Base-by-base conservation (phyloP, 2,329 filamentous ascomycete genomes). In the Trichophyton mentagrophytes region DNA sequence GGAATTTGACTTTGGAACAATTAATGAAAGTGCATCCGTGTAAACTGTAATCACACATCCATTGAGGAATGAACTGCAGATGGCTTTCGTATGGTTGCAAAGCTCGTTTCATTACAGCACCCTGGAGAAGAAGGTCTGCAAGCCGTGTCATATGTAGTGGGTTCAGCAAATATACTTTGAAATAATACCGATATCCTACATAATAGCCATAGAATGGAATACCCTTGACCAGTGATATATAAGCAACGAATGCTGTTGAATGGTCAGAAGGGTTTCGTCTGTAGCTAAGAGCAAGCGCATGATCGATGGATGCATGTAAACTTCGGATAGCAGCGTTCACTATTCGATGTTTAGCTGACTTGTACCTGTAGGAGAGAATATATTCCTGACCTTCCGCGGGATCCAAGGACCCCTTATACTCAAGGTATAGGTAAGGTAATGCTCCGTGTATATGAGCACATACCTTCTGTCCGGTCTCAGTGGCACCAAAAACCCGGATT, bases 21-120 rank as follows among this genome's bases (percentile, higher is more conserved):
- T 92, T 83, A 65, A 97, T 84, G 68, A 92, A 95, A 61, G 85
- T 86, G 70, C 93, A 99, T 5, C 95, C 95, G 71, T 95, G 97
- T 66, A 99, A 78, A 70, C 96, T 99, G 78, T 95, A 99, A 72
- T 99, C 95, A 65, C 87, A 88, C 93, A 99, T 97, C 83, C 95
- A 99, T 74, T 99, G 95, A 8, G 93, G 80, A 7, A 96, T 76
- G 71, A 91, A 97, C 69, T 96, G 90, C 64, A 97, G 73, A 71
- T 99, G 95, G 17, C 89, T 90, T 74, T 99, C 93, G 69, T 93
- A 95, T 0, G 93, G 92, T 69, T 97, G 92, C 49, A 99, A 87
- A 25, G 83, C 81, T 62, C 82, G 83, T 70, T 89, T 89, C 82
- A 97, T 83, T 49, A 99, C 85, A 33, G 87, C 87, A 6, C 93